phyloP scores from a whole-genome alignment of 177 flowering plant genomes.

The Vitis hybrid region DNA sequence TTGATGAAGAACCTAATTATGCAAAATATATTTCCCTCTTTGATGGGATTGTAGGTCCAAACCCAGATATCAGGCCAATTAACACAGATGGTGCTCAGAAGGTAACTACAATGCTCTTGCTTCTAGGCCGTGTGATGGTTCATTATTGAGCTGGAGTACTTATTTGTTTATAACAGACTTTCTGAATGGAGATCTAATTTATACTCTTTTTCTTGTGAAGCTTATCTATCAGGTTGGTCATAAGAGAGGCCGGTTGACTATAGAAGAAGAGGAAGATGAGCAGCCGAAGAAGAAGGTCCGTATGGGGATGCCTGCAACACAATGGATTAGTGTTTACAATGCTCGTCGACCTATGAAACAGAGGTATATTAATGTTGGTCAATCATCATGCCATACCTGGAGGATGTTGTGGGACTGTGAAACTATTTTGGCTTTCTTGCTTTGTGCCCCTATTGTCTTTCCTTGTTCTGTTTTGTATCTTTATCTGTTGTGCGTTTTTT shows the following conservation, averaged over 20 bases:
- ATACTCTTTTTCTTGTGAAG: slow-evolving; percentile 23
- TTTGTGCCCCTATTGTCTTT: not conserved
- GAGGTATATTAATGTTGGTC: slow-evolving; percentile 30
- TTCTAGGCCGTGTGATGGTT: slow-evolving; percentile 7
- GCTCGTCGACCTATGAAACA: slow-evolving; percentile 76
- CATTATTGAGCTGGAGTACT: not conserved
- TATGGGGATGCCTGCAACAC: slow-evolving; percentile 66
- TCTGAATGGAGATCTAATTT: not conserved
- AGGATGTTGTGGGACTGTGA: not conserved
- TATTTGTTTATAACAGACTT: not conserved
- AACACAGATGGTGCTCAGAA: slow-evolving; percentile 72
- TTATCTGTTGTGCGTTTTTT: not conserved
- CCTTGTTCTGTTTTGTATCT: not conserved
- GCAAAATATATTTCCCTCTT: slow-evolving; percentile 60
- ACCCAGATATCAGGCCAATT: slow-evolving; percentile 56
- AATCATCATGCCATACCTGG: not conserved
- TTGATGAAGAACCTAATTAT: slow-evolving; percentile 71
- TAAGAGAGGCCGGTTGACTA: slow-evolving; percentile 52
- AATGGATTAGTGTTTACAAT: slow-evolving; percentile 71
- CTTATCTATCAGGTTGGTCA: slow-evolving; percentile 60
- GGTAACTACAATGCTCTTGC: slow-evolving; percentile 28
- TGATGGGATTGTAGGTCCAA: slow-evolving; percentile 53
- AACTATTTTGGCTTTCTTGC: not conserved
- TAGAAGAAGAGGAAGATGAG: slow-evolving; percentile 59
- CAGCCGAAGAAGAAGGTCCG: slow-evolving; percentile 67